Evolutionary conservation across 345 rosid species (phyloP).

Genomic region (Eucalyptus curtisii): DNA sequence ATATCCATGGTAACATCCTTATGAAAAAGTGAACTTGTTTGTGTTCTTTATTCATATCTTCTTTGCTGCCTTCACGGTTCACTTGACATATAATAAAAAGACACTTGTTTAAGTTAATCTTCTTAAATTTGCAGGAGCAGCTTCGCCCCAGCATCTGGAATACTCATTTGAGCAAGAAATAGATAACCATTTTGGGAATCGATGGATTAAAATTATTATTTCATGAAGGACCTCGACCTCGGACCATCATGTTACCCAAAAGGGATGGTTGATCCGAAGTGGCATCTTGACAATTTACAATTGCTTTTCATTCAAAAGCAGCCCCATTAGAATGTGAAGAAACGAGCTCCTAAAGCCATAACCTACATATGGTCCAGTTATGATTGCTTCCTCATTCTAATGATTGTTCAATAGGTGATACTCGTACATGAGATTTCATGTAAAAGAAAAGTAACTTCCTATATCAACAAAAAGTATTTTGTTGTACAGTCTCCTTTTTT

Average conservation of each 20-base stretch:
- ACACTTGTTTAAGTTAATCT: background rate
- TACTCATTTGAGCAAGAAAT: conserved; percentile 1
- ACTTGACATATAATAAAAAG: background rate
- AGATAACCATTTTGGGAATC: background rate
- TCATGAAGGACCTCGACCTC: background rate
- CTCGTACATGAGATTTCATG: background rate
- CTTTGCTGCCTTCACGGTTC: background rate
- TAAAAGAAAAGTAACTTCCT: background rate
- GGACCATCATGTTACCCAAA: background rate
- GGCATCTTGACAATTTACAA: background rate
- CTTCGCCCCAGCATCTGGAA: background rate
- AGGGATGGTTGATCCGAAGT: background rate
- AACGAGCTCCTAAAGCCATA: background rate
- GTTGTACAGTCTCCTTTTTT: background rate
- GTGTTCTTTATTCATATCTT: background rate
- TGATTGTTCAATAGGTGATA: background rate
- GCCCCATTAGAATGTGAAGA: background rate
- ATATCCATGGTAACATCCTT: background rate
- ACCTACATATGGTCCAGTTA: background rate
- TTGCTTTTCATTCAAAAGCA: background rate
- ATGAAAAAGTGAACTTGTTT: background rate
- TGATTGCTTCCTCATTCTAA: background rate
- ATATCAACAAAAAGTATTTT: background rate
- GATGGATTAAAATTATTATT: background rate
- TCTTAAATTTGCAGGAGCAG: background rate